Conservation (phyloP, 371 early-diverging fungal genomes). For the Funneliformis caledonium region DNA sequence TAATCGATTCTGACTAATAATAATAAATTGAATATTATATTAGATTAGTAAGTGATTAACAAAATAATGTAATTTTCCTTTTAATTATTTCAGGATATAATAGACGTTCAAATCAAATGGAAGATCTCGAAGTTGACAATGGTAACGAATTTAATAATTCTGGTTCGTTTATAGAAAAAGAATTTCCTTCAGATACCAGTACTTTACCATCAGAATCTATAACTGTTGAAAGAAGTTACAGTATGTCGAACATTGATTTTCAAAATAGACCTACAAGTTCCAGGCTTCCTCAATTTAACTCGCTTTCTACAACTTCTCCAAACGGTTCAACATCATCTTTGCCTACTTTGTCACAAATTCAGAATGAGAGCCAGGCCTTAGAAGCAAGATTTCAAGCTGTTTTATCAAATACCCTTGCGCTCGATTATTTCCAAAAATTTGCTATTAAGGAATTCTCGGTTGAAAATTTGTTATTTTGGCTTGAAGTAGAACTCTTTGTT, state of each 20-base stretch:
- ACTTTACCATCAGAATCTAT: not conserved
- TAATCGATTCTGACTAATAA: not conserved
- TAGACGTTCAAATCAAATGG: not conserved
- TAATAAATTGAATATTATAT: too few relatives aligned
- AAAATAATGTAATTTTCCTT: not conserved
- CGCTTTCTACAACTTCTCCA: not conserved
- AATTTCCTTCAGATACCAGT: not conserved
- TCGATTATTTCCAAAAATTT: slow-evolving; percentile 60
- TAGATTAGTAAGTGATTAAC: too few relatives aligned
- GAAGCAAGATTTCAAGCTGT: slow-evolving; percentile 55
- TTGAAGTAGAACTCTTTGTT: slow-evolving; percentile 61
- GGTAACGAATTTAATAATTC: not conserved
- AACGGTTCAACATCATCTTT: not conserved
- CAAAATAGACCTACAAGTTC: not conserved
- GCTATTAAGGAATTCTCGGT: slow-evolving; percentile 61
- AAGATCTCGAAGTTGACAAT: not conserved
- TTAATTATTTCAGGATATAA: not conserved
- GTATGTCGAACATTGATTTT: not conserved
- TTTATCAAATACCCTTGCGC: slow-evolving; percentile 55
- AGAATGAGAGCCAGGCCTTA: slow-evolving; percentile 43
- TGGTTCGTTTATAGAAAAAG: too few relatives aligned
- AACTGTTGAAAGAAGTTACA: not conserved
- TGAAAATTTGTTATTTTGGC: slow-evolving; percentile 64
- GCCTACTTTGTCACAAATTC: not conserved
- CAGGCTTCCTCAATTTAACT: not conserved